phyloP scores from a whole-genome alignment of 2,329 filamentous ascomycete species.

The Ophiobolus disseminans region DNA sequence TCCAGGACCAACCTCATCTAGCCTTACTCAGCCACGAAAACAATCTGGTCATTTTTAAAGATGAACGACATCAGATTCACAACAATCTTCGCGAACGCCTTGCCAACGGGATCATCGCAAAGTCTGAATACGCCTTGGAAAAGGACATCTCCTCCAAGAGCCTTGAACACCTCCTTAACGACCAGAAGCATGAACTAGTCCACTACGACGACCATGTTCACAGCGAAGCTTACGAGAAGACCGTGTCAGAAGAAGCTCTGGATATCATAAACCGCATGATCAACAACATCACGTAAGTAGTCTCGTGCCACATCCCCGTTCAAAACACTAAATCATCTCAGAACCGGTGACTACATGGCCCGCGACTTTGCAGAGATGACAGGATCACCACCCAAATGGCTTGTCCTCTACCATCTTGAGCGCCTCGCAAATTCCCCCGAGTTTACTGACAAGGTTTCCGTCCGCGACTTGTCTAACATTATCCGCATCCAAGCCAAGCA shows the following conservation, averaged over 20 bases:
- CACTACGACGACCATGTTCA: conserved; percentile 27
- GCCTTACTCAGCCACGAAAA: conserved; percentile 35
- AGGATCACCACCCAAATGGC: conserved; percentile 35
- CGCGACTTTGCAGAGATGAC: conserved; percentile 15
- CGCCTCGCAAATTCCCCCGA: conserved; percentile 10
- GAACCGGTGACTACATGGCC: conserved; percentile 10
- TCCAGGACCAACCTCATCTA: conserved; percentile 19
- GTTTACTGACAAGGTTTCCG: conserved; percentile 19
- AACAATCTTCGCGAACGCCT: conserved; percentile 16
- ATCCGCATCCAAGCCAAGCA: conserved; percentile 35
- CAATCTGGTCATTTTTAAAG: conserved; percentile 31
- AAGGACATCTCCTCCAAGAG: conserved; percentile 32
- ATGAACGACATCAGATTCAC: conserved; percentile 25
- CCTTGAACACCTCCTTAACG: conserved; percentile 26
- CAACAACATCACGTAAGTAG: conserved; percentile 22
- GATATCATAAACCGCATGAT: conserved; percentile 16
- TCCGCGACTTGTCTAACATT: conserved; percentile 14
- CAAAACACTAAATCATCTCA: background rate
- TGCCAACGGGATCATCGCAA: conserved; percentile 21
- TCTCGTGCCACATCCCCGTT: background rate
- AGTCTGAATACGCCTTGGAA: conserved; percentile 22
- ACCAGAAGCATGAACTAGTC: conserved; percentile 15
- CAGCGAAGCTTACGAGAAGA: conserved; percentile 21
- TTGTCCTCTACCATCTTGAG: conserved; percentile 21
- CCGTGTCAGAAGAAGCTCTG: conserved; percentile 11